Evolutionary conservation across 2,329 filamentous ascomycete species (phyloP), one percentile per base, ranked within the genome.

Genomic region (Graphilbum ipis-grandicollis): DNA sequence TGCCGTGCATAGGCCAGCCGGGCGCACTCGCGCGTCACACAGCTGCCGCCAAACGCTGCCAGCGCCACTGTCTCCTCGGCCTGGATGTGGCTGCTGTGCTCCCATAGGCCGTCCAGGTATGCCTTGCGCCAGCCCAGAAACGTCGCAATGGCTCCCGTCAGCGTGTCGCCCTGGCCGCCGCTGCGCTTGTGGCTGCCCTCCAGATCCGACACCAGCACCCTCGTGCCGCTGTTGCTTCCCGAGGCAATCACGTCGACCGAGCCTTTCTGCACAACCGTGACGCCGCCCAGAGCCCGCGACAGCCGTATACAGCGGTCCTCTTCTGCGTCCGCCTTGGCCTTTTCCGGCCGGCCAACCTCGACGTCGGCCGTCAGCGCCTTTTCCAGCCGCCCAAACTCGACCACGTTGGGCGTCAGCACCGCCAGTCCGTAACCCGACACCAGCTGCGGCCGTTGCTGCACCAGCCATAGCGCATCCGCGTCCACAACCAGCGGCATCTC

Each of bases 191-290:
- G 58, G 1, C 88, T 88, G 9, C 90, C 90, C 49, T 73, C 59
- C 3, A 86, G 58, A 47, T 93, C 85, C 19, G 78, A 80, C 0
- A 79, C 61, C 19, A 86, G 58, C n/a, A 81, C 93, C 37, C 66
- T 65, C 40, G 68, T 62, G 12, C 86, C 83, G 48, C 93, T 81
- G 3, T 78, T 84, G 19, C 10, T 15, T 12, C 10, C 29, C 29
- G 29, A 31, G n/a, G 33, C 39, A 17, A 98, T 82, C 45, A 79
- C 74, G 56, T 98, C 90, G 42, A 72, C 72, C 2, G 58, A 54
- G 2, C 90, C 90, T 62, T 98, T 98, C 55, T 94, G 82, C 32
- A 96, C 68, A 38, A 98, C 75, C 1, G 84, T 92, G 22, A 94
- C 84, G 1, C 90, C 90, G 3, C 79, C 84, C 33, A 96, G 70